Base-by-base conservation (phyloP, 805 yeast genomes). In the Cyberlindnera sargentensis region DNA sequence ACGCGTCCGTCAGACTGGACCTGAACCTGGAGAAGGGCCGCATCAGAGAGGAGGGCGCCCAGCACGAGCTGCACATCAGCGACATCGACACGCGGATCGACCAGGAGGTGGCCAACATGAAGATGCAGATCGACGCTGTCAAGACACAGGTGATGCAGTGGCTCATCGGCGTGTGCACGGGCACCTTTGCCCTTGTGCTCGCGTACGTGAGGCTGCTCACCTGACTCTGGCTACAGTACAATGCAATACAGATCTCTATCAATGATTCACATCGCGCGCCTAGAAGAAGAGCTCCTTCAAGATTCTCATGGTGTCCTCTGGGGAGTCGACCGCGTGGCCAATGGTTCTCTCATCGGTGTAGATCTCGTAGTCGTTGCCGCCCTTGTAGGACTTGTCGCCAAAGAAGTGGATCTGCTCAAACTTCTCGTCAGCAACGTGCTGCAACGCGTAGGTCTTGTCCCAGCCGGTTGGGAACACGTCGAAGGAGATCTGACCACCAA, bases 401-500 rank as follows among this genome's bases (percentile, higher is more conserved):
- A 93, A 93, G 81, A 93, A 93, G 74, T 93, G 98, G 60, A 93
- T 88, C 57, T 79, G 76, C 61, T 80, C 75, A 73, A 90, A 93
- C 53, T 84, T 80, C 69, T 91, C 96, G 47, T 73, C 67, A 60
- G 71, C 87, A 57, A 93, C 90, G 70, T 91, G 99, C 69, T 84
- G 89, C 64, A 93, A 78, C 69, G 95, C 87, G 75, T 91, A 93
- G 49, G 99, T 93, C 80, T 93, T 93, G 71, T 93, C 99, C 99
- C 99, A 93, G 63, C 99, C 99, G 51, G 96, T 87, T 73, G 99
- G 99, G 91, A 93, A 93, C 52, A 93, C 98, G 62, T 93, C 99
- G 61, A 93, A 93, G 31, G 98, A 91, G 66, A 93, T 93, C 77
- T 93, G 98, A 58, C 99, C 99, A 68, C 99, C 99, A 53, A 93